A percentile compares a stretch with the other conserved stretches of the same genome.
These are phyloP conservation scores for Microcos paniculata DNA, from an alignment of 345 rosid species.

Conservation along the genomic window DNA sequence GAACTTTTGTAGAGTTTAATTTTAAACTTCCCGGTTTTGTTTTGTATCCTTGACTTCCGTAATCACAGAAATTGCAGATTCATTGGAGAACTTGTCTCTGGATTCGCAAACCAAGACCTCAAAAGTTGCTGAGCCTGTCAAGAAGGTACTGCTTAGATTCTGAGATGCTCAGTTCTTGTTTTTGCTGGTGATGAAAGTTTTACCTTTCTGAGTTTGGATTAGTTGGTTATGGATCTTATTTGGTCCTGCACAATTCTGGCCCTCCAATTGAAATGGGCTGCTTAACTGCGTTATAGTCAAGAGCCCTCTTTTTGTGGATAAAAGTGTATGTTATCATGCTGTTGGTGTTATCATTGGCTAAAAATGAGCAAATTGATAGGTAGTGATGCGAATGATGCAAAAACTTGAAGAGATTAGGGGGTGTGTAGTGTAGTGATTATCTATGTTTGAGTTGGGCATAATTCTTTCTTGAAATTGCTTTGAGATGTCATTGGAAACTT, in stretches of 20 bases:
- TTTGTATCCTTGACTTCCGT: slow-evolving; percentile 34
- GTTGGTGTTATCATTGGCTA: neutral
- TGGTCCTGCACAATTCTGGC: neutral
- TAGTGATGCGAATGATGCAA: neutral
- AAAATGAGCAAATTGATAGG: neutral
- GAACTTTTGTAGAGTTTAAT: neutral
- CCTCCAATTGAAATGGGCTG: neutral
- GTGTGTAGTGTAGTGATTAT: neutral
- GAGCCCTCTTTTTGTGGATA: neutral
- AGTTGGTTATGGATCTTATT: neutral
- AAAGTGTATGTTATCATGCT: neutral
- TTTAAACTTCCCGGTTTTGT: neutral
- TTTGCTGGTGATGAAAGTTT: neutral
- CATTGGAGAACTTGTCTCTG: slow-evolving; percentile 56
- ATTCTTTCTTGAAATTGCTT: neutral
- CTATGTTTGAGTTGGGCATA: neutral
- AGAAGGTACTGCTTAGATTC: slow-evolving; percentile 36
- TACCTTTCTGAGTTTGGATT: neutral
- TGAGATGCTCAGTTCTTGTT: neutral
- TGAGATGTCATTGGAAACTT: neutral
- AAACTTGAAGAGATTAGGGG: neutral
- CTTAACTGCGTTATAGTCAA: neutral
- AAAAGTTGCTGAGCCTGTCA: slow-evolving; percentile 32
- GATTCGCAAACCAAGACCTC: slow-evolving; percentile 42
- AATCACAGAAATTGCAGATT: slow-evolving; percentile 55